Evolutionary conservation across 371 early-diverging fungal species (phyloP), one percentile per base, ranked within the genome.

Genomic region (Vairimorpha ceranae): DNA sequence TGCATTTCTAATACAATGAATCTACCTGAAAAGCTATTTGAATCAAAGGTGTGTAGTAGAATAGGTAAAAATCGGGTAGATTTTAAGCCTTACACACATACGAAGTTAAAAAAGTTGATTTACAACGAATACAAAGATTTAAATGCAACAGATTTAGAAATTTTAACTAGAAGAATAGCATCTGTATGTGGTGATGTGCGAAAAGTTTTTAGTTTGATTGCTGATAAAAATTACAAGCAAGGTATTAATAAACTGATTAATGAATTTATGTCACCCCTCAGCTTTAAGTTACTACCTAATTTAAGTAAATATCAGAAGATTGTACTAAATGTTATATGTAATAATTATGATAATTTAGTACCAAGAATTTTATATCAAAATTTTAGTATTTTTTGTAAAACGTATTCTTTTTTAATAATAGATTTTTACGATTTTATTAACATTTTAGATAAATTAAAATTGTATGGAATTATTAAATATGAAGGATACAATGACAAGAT

Each of bases 1-100:
- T 92, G 94, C 0, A 90, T 97, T 54, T 96, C 97, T 29, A 97
- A 97, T 78, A 96, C 96, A 0, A 94, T 97, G 91, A 94, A 95
- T 80, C 84, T 97, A 29, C 96, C 95, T 0, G 96, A 95, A 77
- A 87, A 92, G 59, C 86, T 91, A 83, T 86, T 93, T 56, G 86
- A 87, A n/a, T 90, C 91, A 77, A 92, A 92, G 75, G 87, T 94
- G 36, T 90, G 93, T 2, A 92, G 93, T 82, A 86, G 96, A 10
- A 80, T 95, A 63, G 95, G 92, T 86, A 86, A 77, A 69, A 72
- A 66, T 27, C 66, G 81, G 46, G 66, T 83, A 1, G 74, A 80
- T 35, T 83, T 81, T 54, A 67, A 66, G 51, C 83, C 80, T 29
- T 80, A 80, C 65, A 77, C 48, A 12, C 48, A 61, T 52, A 35